Base-by-base conservation (phyloP, 2,329 filamentous ascomycete genomes). In the Nectriaceae sp. region DNA sequence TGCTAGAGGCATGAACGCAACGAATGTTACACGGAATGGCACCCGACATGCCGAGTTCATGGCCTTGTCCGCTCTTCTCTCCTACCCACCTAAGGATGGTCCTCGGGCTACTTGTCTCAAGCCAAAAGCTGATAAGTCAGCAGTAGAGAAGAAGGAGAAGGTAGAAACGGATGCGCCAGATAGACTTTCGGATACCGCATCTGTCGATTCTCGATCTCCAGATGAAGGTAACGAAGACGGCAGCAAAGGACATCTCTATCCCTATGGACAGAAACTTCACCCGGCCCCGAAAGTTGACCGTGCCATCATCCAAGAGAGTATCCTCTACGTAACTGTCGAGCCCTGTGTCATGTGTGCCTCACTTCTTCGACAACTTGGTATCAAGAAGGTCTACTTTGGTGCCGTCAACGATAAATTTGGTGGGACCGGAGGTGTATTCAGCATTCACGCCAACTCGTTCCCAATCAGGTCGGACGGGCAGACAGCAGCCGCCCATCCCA, bases 321-420 rank as follows among this genome's bases (percentile, higher is more conserved):
- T 85, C 10, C 82, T 99, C 43, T 99, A 99, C 70, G 94, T 99
- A 41, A 99, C 94, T 0, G 93, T 99, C 45, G 95, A 99, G 72
- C 94, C 94, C 4, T 99, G 94, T 69, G 90, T 99, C 73, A 99
- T 99, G 94, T 99, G 94, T 67, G 94, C 94, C 11, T 95, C 91
- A 5, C 84, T 95, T 44, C 79, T 99, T 42, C 84, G 91, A 43
- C 95, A 99, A 70, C 87, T 95, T 56, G 83, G 85, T 13, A 91
- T 99, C 69, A 83, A 88, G 53, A 88, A 87, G 57, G 94, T 99
- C 24, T 97, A 93, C 70, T 99, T 94, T 69, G 95, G 94, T 4
- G 96, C 92, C 50, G 84, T 89, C 61, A 99, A 99, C 68, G 94
- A 99, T 73, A 89, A 95, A 49, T 99, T 99, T 73, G 94, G 94